Percentiles rank a stretch among this genome's conserved stretches.
Evolutionary conservation across 176 grass and related monocot genomes (phyloP).

Genomic region (Aegilops bicornis): DNA sequence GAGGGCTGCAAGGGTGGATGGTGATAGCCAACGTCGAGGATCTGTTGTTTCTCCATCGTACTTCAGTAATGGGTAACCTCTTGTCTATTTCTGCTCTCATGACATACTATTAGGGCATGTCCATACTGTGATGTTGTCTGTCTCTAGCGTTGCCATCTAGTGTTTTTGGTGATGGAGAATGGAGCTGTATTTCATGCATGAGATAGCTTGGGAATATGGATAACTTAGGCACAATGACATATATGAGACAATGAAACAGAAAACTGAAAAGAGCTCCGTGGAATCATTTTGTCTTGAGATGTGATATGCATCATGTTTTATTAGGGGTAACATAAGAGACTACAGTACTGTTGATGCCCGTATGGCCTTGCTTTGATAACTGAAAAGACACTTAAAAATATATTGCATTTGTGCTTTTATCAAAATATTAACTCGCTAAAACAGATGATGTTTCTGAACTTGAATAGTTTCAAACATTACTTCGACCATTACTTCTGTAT

Average conservation of each 20-base stretch:
- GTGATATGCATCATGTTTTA: not conserved
- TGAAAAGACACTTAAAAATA: not conserved
- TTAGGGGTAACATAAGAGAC: not conserved
- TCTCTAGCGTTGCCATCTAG: not conserved
- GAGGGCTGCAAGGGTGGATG: slow-evolving; percentile 53
- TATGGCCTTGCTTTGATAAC: not conserved
- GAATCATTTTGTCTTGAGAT: not conserved
- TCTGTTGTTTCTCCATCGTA: slow-evolving; percentile 50
- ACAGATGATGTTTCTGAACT: not conserved
- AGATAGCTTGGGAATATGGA: not conserved
- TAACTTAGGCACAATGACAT: not conserved
- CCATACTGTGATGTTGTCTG: not conserved
- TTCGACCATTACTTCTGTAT: not conserved
- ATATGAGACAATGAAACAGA: not conserved
- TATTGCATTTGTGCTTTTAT: not conserved
- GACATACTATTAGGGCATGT: not conserved
- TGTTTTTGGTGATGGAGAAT: not conserved
- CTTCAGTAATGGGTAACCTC: slow-evolving; percentile 61
- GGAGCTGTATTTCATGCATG: not conserved
- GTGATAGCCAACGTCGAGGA: slow-evolving; percentile 47
- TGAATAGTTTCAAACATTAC: not conserved
- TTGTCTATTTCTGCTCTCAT: not conserved
- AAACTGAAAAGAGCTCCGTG: not conserved
- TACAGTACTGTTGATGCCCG: not conserved
- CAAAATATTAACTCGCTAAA: not conserved